Base-by-base conservation (phyloP, 257 asterid genomes). In the Solanum paucissectum region DNA sequence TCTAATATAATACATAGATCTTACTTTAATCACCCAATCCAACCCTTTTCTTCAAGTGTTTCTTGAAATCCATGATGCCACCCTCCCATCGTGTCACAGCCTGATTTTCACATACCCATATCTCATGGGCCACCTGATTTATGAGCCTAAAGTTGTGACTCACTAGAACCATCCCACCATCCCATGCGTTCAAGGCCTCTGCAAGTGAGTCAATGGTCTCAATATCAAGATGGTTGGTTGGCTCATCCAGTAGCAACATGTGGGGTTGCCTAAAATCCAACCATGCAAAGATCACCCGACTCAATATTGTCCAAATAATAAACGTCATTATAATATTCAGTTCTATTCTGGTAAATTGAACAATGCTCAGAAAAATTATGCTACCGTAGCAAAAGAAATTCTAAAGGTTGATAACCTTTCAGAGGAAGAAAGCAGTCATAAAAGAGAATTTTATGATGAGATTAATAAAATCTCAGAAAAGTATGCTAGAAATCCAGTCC, bases 91-190 rank as follows among this genome's bases (percentile, higher is more conserved):
- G 89, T 4, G 95, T 94, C 89, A 97, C 98, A 1, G 96, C 84
- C 91, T 94, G 98, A 55, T 97, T 93, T 86, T 95, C 99, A 37
- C 99, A 97, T n/a, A 97, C 99, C 99, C 99, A 97, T 58, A 97
- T 97, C 94, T 97, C 99, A 11, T 93, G 94, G 4, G 99, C 99
- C 12, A 97, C 99, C 96, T 96, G 99, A 91, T 96, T 97, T 29
- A 96, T 97, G 42, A 97, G 98, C 96, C 99, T 94, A 62, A 96
- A 97, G 76, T 97, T 98, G 2, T 97, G 99, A 90, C 99, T 97
- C 3, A 97, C 99, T 20, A 97, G 98, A 82, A 97, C 99, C 92
- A 97, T 10, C 37, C 99, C 99, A 33, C 99, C 99, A 33, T 97
- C 98, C 99, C 99, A 97, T 71, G 94, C 98, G 3, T 94, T 97